A percentile compares a stretch with the other conserved stretches of the same genome.
Evolutionary conservation across 2,329 filamentous ascomycete genomes (phyloP).

Genomic region (Pseudogymnoascus sp.): DNA sequence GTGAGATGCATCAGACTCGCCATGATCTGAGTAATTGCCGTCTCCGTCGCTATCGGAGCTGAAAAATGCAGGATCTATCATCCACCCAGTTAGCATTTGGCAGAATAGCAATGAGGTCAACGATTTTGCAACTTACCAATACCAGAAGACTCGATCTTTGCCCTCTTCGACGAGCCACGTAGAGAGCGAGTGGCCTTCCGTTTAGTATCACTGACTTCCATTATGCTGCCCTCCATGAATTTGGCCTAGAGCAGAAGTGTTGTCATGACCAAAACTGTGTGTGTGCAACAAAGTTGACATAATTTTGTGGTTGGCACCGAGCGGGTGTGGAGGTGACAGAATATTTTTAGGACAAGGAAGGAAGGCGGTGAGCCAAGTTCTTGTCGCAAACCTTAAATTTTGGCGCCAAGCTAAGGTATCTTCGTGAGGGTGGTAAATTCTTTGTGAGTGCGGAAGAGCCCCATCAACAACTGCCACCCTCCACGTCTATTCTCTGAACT

Average conservation of each 20-base stretch:
- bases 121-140: conserved; percentile 1
- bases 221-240: conserved; percentile 12
- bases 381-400: conserved; percentile 25
- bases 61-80: conserved; percentile 5
- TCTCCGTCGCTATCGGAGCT: conserved; percentile 36
- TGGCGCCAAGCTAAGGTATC: conserved; percentile 2
- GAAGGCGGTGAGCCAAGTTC: conserved; percentile 12
- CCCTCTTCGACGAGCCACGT: conserved; percentile 19
- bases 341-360: neutral
- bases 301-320: conserved; percentile 7
- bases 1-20: conserved; percentile 25
- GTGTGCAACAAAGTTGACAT: neutral
- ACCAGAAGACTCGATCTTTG: conserved; percentile 15
- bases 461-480: conserved; percentile 9
- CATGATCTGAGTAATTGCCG: conserved; percentile 29
- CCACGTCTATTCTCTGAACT: conserved; percentile 4
- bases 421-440: conserved; percentile 16
- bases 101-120: conserved; percentile 1
- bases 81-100: neutral
- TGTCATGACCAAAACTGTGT: conserved; percentile 7
- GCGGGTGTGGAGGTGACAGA: conserved; percentile 10
- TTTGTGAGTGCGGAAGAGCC: conserved; percentile 13
- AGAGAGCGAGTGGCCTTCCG: conserved; percentile 17
- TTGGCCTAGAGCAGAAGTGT: neutral
- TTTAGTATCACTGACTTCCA: conserved; percentile 21